Conservation (phyloP, 208 protist genomes). For the Leishmania turanica region DNA sequence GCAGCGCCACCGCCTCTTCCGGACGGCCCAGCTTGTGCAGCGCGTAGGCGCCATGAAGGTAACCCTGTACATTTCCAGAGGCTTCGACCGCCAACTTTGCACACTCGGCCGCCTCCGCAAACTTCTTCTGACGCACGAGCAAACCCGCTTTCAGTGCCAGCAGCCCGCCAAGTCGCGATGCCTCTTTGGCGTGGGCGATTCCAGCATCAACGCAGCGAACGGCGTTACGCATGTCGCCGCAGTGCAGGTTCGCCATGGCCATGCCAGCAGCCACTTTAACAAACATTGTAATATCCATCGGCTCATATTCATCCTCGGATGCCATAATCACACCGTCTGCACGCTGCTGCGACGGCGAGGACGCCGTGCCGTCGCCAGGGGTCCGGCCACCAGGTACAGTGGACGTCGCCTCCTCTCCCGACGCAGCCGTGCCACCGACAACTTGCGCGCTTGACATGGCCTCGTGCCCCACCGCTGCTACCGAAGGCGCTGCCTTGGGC, state of each 20-base stretch:
- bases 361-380: background rate
- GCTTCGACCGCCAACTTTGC: slow-evolving; percentile 65
- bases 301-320: slow-evolving; percentile 58
- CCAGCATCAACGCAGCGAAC: slow-evolving; percentile 74
- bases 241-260: slow-evolving; percentile 85
- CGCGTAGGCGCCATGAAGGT: slow-evolving; percentile 81
- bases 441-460: background rate
- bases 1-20: slow-evolving; percentile 61
- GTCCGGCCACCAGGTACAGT: background rate
- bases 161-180: slow-evolving; percentile 68
- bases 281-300: slow-evolving; percentile 82
- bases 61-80: slow-evolving; percentile 81
- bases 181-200: slow-evolving; percentile 64
- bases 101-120: slow-evolving; percentile 57
- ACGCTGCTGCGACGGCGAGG: background rate
- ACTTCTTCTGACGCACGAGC: slow-evolving; percentile 75
- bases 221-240: slow-evolving; percentile 73
- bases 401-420: background rate
- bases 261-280: slow-evolving; percentile 78
- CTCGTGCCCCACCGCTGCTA: background rate
- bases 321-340: slow-evolving; percentile 51
- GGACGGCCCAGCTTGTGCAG: slow-evolving; percentile 51
- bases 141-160: slow-evolving; percentile 85
- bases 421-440: too few relatives aligned
- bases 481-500: background rate